Percentiles rank a stretch among this genome's conserved stretches.
Evolutionary conservation across 352 stramenopile genomes (phyloP).

Genomic region (Globisporangium radiosum): DNA sequence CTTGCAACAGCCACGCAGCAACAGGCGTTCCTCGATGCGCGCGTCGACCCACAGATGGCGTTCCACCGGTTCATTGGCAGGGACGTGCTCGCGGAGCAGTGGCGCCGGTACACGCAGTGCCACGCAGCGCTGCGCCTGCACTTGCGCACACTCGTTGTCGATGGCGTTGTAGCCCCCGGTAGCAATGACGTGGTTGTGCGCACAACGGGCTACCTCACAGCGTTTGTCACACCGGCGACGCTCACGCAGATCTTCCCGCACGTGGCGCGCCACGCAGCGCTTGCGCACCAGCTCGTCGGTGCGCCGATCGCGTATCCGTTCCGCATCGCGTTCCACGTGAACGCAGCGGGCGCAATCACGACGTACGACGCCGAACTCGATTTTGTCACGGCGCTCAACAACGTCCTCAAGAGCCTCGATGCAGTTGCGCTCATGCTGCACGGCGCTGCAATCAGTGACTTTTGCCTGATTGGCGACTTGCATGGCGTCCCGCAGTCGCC

Average conservation of each 20-base stretch:
- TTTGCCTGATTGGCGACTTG: slow-evolving; percentile 7
- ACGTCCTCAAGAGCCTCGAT: slow-evolving; percentile 10
- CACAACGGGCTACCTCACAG: slow-evolving; percentile 9
- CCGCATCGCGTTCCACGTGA: slow-evolving; percentile 14
- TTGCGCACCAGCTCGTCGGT: slow-evolving; percentile 11
- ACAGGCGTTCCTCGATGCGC: slow-evolving; percentile 9
- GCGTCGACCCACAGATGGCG: slow-evolving; percentile 11
- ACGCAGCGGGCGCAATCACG: slow-evolving; percentile 6
- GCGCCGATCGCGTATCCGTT: slow-evolving; percentile 18
- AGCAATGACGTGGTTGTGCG: neutral
- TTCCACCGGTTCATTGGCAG: slow-evolving; percentile 9
- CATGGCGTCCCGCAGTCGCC: no score
- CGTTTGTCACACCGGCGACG: slow-evolving; percentile 12
- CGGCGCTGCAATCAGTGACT: slow-evolving; percentile 9
- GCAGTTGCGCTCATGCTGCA: slow-evolving; percentile 5
- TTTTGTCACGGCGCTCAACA: slow-evolving; percentile 12
- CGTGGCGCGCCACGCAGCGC: slow-evolving; percentile 1
- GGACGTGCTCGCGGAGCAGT: slow-evolving; percentile 16
- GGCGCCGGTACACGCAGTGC: slow-evolving; percentile 15
- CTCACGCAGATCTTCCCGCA: slow-evolving; percentile 14
- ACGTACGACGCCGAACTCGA: slow-evolving; percentile 16
- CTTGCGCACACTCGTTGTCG: slow-evolving; percentile 1
- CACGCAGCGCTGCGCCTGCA: slow-evolving; percentile 12
- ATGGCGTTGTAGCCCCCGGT: neutral
- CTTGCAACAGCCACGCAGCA: slow-evolving; percentile 6